Evolutionary conservation across 106 monocot genomes (phyloP), one percentile per base, ranked within the genome.

Genomic region (Ottelia alismoides): DNA sequence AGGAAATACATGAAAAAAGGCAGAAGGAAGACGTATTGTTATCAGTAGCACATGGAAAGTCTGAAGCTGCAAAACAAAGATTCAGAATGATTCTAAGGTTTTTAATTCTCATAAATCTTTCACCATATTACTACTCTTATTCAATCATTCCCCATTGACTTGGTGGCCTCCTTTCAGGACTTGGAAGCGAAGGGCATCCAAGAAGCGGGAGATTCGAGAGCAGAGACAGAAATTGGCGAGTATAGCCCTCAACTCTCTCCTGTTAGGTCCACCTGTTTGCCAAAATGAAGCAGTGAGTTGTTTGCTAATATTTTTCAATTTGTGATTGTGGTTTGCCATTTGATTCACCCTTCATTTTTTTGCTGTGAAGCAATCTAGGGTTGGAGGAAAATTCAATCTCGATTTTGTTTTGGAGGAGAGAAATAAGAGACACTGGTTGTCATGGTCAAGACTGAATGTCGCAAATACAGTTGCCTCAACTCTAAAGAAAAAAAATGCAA

Each of bases 21-120:
- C 46, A 72, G 20, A 50, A 55, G 2, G 50, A 71, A 63, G 26
- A 29, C 45, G 25, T 56, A 19, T 31, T 31, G 22, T 22, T 67
- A 30, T 16, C 30, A 51, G 26, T 31, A 20, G 23, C 44, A 27
- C n/a, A n/a, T n/a, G 44, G 72, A 55, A 40, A 80, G 25, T 65
- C 71, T 45, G 67, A 72, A 76, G 60, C 66, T 66, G 40, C 47
- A 0, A 68, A 27, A 27, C 73, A 78, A 68, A 85, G 48, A 51
- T 43, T 86, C 44, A 90, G 64, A 63, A 47, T 47, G 12, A 74
- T 98, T 22, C 30, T 86, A 57, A 98, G 98, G 98, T 90, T 43
- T 7, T 7, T 58, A 43, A 20, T 55, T 46, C 17, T 16, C 25
- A 21, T 53, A 17, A 28, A 18, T 55, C n/a, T n/a, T n/a, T n/a